Evolutionary conservation across 1,284 basidiomycete genomes (phyloP).

Genomic region (Leucoagaricus sp.): DNA sequence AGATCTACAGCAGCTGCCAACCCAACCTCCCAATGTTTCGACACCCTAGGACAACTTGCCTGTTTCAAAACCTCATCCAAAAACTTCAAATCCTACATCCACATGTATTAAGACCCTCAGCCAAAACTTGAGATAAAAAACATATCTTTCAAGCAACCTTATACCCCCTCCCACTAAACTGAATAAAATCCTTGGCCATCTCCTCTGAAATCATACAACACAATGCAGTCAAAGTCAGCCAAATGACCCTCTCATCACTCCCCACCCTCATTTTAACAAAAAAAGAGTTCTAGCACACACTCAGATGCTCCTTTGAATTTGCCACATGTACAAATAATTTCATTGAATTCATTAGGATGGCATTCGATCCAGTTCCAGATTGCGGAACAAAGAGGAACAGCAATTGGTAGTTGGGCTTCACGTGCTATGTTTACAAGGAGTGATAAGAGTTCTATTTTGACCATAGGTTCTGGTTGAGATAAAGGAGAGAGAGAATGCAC

Average conservation of each 20-base stretch:
- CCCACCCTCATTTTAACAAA: conserved; percentile 56
- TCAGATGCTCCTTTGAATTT: conserved; percentile 81
- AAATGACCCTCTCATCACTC: conserved; percentile 56
- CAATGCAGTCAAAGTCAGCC: conserved; percentile 82
- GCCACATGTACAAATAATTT: conserved; percentile 63
- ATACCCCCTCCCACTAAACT: conserved; percentile 27
- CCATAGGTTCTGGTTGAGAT: background rate
- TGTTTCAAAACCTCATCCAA: conserved; percentile 57
- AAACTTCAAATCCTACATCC: conserved; percentile 51
- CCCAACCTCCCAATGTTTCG: conserved; percentile 64
- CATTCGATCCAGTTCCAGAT: conserved; percentile 94
- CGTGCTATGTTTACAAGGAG: conserved; percentile 84
- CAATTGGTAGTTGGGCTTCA: conserved; percentile 74
- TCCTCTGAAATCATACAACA: conserved; percentile 81
- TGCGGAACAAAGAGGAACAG: conserved; percentile 75
- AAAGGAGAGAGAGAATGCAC: conserved; percentile 35
- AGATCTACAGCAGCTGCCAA: conserved; percentile 82
- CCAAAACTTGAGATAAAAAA: background rate
- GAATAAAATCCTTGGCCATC: conserved; percentile 50
- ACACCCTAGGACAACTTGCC: conserved; percentile 37
- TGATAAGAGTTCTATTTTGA: conserved; percentile 69
- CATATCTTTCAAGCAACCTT: conserved; percentile 10
- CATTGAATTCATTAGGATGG: conserved; percentile 81
- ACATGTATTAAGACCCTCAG: background rate
- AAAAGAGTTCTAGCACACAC: conserved; percentile 79